Evolutionary conservation across 1,284 basidiomycete genomes (phyloP).

Genomic region (Bjerkandera adusta): DNA sequence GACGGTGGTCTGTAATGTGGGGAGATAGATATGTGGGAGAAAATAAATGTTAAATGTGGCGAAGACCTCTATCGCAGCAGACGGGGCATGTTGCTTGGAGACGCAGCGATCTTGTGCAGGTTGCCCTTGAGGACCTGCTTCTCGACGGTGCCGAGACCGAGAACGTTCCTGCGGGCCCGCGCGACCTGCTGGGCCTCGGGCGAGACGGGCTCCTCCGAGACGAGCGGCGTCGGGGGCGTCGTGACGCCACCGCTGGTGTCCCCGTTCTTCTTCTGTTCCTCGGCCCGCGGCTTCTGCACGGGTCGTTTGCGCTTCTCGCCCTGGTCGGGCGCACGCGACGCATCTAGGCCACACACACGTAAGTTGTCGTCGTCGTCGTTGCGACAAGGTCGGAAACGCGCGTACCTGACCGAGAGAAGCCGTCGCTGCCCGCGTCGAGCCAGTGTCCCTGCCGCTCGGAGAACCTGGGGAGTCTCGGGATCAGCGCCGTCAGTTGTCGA

Average conservation of each 20-base stretch:
- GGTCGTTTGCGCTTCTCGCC: too few relatives aligned
- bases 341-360: too few relatives aligned
- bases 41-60: too few relatives aligned
- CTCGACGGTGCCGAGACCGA: slow-evolving; percentile 34
- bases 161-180: slow-evolving; percentile 39
- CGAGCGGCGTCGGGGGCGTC: slow-evolving; percentile 5
- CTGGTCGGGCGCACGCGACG: too few relatives aligned
- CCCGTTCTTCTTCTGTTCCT: background rate
- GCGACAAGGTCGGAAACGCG: slow-evolving; percentile 13
- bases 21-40: too few relatives aligned
- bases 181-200: slow-evolving; percentile 37
- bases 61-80: too few relatives aligned
- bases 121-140: slow-evolving; percentile 56
- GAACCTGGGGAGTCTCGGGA: slow-evolving; percentile 28
- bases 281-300: slow-evolving; percentile 1
- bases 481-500: slow-evolving; percentile 8
- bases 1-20: too few relatives aligned
- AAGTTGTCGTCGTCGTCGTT: too few relatives aligned
- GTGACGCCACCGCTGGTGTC: slow-evolving; percentile 1
- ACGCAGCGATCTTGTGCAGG: too few relatives aligned
- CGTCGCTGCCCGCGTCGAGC: slow-evolving; percentile 58
- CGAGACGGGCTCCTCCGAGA: slow-evolving; percentile 33
- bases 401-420: slow-evolving; percentile 54
- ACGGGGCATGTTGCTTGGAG: too few relatives aligned
- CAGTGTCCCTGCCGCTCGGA: slow-evolving; percentile 51